Conservation (phyloP, 2,329 filamentous ascomycete species). For the Talaromyces islandicus region DNA sequence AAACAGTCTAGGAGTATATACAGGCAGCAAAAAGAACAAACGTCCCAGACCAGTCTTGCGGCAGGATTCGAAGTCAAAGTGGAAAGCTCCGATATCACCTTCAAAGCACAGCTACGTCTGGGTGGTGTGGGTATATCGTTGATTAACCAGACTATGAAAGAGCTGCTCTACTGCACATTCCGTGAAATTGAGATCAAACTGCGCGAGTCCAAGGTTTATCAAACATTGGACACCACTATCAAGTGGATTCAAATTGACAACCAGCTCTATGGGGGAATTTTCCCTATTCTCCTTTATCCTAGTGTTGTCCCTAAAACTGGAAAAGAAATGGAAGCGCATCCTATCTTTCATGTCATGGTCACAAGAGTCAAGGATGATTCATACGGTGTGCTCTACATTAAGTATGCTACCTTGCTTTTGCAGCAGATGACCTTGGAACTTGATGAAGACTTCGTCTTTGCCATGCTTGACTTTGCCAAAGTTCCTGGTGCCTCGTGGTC, state of each 20-base stretch:
- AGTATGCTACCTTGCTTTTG: constrained; percentile 87
- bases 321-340: constrained; percentile 92
- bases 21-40: constrained; percentile 53
- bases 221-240: constrained; percentile 81
- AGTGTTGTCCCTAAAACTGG: constrained; percentile 96
- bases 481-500: constrained; percentile 85
- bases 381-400: constrained; percentile 96
- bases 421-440: constrained; percentile 98
- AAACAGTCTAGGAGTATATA: constrained; percentile 90
- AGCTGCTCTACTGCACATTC: constrained; percentile 89
- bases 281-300: constrained; percentile 93
- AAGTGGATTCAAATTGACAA: constrained; percentile 99
- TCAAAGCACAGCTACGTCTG: constrained; percentile 81
- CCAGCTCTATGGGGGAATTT: constrained; percentile 95
- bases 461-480: constrained; percentile 89
- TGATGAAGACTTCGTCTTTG: constrained; percentile 97
- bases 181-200: constrained; percentile 87
- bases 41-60: constrained; percentile 53
- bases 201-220: constrained; percentile 86
- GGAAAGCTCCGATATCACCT: constrained; percentile 77
- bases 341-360: constrained; percentile 84
- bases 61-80: constrained; percentile 91
- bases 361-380: constrained; percentile 97
- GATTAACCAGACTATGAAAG: constrained; percentile 84
- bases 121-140: constrained; percentile 89